These are phyloP conservation scores for Tetrahymena malaccensis DNA, from an alignment of 73 alveolate species.

Conservation along the genomic window DNA sequence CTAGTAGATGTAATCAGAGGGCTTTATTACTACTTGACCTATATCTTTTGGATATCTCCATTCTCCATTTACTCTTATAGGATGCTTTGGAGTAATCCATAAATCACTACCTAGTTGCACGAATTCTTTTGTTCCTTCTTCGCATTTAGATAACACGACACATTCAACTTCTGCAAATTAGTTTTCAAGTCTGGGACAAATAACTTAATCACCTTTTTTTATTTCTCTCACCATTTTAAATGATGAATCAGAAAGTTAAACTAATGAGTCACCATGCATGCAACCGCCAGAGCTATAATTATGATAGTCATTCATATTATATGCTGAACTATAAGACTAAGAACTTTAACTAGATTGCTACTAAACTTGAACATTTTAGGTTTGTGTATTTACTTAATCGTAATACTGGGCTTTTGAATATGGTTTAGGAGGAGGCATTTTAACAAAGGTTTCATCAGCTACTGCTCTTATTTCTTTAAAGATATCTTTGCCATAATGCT, in stretches of 20 bases:
- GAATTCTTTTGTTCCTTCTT: neutral
- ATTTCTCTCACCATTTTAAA: neutral
- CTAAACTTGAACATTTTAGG: too few relatives aligned
- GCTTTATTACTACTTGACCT: neutral
- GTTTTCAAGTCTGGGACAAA: neutral
- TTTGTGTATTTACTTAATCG: neutral
- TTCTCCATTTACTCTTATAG: neutral
- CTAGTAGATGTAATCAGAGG: neutral
- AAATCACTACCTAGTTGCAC: neutral
- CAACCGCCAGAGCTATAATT: neutral
- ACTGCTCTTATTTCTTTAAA: neutral
- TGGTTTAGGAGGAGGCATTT: constrained; percentile 1
- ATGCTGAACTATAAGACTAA: neutral
- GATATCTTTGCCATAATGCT: neutral
- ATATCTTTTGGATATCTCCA: neutral
- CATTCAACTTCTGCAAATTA: neutral
- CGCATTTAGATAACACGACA: neutral
- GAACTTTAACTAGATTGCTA: neutral
- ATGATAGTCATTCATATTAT: neutral
- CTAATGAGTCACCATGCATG: neutral
- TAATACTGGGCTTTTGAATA: neutral
- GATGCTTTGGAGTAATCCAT: constrained; percentile 4
- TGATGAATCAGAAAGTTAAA: neutral
- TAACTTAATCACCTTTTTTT: neutral
- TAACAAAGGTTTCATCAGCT: constrained; percentile 1